phyloP scores from a whole-genome alignment of 768 basidiomycete genomes.

The Plicaturopsis crispa region DNA sequence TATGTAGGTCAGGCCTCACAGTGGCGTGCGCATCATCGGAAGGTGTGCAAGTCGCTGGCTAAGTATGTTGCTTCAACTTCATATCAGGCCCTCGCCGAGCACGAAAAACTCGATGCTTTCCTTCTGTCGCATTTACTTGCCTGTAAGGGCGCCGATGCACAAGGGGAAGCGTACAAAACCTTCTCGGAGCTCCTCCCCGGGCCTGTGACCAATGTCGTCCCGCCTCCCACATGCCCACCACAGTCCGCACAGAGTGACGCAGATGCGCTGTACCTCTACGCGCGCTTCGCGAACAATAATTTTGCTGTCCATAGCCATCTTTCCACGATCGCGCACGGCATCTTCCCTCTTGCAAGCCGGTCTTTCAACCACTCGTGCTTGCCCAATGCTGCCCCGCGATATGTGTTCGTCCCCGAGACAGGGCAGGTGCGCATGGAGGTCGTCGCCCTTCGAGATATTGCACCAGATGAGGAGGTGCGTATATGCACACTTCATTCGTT shows the following conservation, averaged over 20 bases:
- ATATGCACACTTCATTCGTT: conserved; percentile 4
- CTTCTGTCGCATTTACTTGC: conserved; percentile 59
- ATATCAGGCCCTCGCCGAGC: conserved; percentile 40
- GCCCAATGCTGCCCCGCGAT: conserved; percentile 65
- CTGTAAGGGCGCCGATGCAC: conserved; percentile 20
- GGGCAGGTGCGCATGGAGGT: conserved; percentile 51
- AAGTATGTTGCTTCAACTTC: conserved; percentile 34
- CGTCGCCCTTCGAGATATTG: conserved; percentile 52
- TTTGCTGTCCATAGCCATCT: conserved; percentile 73
- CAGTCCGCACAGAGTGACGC: conserved; percentile 15
- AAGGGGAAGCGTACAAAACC: conserved; percentile 20
- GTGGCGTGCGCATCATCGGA: conserved; percentile 61
- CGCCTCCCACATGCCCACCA: conserved; percentile 25
- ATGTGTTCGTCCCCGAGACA: conserved; percentile 28
- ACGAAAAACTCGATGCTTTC: conserved; percentile 54
- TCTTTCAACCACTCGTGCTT: conserved; percentile 78
- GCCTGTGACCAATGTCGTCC: conserved; percentile 16
- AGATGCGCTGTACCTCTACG: conserved; percentile 31
- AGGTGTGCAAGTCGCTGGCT: conserved; percentile 56
- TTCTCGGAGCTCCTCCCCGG: conserved; percentile 42
- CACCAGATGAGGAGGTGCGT: conserved; percentile 56
- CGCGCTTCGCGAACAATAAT: conserved; percentile 76
- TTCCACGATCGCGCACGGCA: conserved; percentile 60
- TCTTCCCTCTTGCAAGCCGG: conserved; percentile 74
- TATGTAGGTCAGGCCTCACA: conserved; percentile 56